Evolutionary conservation across 768 basidiomycete genomes (phyloP).

Genomic region (Pulveroboletus ravenelii): DNA sequence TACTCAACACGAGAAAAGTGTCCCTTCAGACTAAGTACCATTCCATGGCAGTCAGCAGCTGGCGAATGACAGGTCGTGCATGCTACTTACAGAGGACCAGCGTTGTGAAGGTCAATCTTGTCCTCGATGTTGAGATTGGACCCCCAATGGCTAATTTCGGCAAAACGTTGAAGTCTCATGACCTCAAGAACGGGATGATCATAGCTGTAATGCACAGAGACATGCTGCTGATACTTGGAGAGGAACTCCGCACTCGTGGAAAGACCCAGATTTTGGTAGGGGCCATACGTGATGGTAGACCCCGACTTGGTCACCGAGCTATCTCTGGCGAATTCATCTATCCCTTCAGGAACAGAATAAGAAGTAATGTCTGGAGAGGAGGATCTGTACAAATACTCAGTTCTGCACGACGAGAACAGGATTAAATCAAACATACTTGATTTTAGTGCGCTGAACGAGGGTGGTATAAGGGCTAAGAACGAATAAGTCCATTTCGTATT

Average conservation of each 20-base stretch:
- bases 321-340: conserved; percentile 59
- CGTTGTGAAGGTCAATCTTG: conserved; percentile 79
- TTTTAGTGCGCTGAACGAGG: conserved; percentile 77
- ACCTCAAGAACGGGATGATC: conserved; percentile 81
- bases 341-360: conserved; percentile 60
- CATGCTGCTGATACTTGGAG: conserved; percentile 53
- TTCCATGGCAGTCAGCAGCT: background rate
- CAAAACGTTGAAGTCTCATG: conserved; percentile 62
- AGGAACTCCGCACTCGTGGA: conserved; percentile 57
- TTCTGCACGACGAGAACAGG: background rate
- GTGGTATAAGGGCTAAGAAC: conserved; percentile 83
- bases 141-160: conserved; percentile 97
- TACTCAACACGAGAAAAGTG: conserved; percentile 91
- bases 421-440: conserved; percentile 53
- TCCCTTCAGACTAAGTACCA: conserved; percentile 75
- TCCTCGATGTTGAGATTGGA: conserved; percentile 92
- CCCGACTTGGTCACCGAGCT: conserved; percentile 66
- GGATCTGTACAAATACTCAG: conserved; percentile 43
- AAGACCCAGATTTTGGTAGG: conserved; percentile 69
- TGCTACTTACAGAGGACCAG: conserved; percentile 75
- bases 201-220: conserved; percentile 76
- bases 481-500: conserved; percentile 73
- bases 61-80: background rate
- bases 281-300: conserved; percentile 82
- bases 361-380: conserved; percentile 66